Base-by-base conservation (phyloP, 1,139 yeast species). In the Yarrowia galli region DNA sequence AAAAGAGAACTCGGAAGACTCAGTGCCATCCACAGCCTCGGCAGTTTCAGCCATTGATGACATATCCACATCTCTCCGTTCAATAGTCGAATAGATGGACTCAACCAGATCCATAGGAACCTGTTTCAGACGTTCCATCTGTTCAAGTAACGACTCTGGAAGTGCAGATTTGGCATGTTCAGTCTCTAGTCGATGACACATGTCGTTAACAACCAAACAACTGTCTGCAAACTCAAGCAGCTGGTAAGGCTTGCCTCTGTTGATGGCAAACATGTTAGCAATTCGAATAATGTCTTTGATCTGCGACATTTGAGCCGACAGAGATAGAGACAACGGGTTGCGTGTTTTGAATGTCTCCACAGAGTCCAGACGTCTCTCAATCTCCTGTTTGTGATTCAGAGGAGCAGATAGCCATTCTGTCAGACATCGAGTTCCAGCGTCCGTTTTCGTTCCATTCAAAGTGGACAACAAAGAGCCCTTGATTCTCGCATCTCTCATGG, bases 381-480 rank as follows among this genome's bases (percentile, higher is more conserved):
- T 86, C 70, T 85, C 89, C 0, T 75, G 73, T 0, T 85, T 73
- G 72, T 89, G 85, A 6, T 89, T 81, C 0, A 91, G 83, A 0
- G 99, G 99, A 0, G 93, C 87, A 23, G 91, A 83, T 3, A 95
- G 78, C 98, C 98, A 92, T 67, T 88, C 88, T 3, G 88, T 84
- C 22, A 95, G 79, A 25, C 90, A 75, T 63, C 99, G 80, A 0
- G 97, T 80, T 0, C 99, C 99, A 0, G 96, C 87, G 0, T 88
- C 83, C 0, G 99, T 92, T 1, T 85, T 85, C 0, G 98, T 95
- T 68, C 89, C 79, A 69, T 86, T 85, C 10, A 95, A 83, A 0
- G 91, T 83, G 20, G 86, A 84, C 15, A 91, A 79, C 20, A 95
- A 78, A 0, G 97, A 88, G 0, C 97, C 97, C 15, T 83, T 83